Evolutionary conservation across 176 grass and related monocot genomes (phyloP).

Genomic region (Cenchrus americanus): DNA sequence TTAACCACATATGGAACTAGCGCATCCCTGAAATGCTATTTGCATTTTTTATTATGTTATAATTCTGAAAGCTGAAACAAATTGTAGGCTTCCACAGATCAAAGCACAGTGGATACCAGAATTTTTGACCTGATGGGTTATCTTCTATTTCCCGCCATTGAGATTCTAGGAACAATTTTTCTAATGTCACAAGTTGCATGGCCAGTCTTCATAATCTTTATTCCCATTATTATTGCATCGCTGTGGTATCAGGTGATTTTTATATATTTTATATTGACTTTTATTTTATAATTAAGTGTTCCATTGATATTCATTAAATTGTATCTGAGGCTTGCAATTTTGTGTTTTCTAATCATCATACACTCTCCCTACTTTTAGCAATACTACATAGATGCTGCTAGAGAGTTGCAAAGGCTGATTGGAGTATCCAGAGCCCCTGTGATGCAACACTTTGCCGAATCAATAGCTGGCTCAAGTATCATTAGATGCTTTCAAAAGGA

Average conservation of each 20-base stretch:
- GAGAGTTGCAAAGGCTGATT: conserved; percentile 48
- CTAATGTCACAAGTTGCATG: conserved; percentile 70
- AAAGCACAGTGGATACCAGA: conserved; percentile 50
- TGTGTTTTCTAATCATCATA: not conserved
- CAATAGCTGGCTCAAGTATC: conserved; percentile 60
- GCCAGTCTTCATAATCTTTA: conserved; percentile 60
- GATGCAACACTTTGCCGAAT: conserved; percentile 64
- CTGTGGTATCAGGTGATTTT: conserved; percentile 65
- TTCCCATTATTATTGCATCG: conserved; percentile 46
- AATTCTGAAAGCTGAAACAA: not conserved
- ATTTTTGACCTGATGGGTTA: conserved; percentile 41
- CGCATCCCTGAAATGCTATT: not conserved
- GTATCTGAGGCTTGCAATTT: not conserved
- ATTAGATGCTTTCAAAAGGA: conserved; percentile 73
- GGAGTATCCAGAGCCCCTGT: conserved; percentile 45
- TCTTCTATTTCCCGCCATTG: conserved; percentile 50
- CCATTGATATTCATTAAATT: not conserved
- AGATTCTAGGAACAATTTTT: conserved; percentile 52
- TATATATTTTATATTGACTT: not conserved
- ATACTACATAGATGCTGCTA: conserved; percentile 50
- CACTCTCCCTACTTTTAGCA: conserved; percentile 28
- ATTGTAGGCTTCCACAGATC: conserved; percentile 58
- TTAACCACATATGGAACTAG: not conserved
- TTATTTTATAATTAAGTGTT: no score
- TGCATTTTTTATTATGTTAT: not conserved